These are phyloP conservation scores for Plasmodium reichenowi DNA, from an alignment of 169 alveolate species.

Conservation along the genomic window DNA sequence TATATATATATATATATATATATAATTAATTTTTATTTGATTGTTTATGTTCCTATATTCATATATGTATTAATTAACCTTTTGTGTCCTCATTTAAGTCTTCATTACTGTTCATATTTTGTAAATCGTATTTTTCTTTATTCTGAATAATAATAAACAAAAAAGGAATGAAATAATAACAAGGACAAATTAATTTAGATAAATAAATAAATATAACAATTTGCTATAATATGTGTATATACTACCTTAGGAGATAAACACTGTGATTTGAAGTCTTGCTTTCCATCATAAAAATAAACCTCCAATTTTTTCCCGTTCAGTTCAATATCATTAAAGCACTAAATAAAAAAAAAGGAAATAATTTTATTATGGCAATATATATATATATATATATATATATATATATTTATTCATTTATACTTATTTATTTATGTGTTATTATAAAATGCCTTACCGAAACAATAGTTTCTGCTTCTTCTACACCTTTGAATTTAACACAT, in stretches of 20 bases:
- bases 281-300: slow-evolving; percentile 91
- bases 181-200: background rate
- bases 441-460: slow-evolving; percentile 64
- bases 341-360: slow-evolving; percentile 61
- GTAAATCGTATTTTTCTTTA: background rate
- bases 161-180: slow-evolving; percentile 5
- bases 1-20: slow-evolving; percentile 9
- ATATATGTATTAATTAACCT: slow-evolving; percentile 17
- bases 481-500: slow-evolving; percentile 87
- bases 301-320: slow-evolving; percentile 87
- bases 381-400: background rate
- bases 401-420: background rate
- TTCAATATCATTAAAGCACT: slow-evolving; percentile 85
- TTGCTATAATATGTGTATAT: background rate
- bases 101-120: slow-evolving; percentile 11
- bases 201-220: background rate
- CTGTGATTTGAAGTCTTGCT: slow-evolving; percentile 88
- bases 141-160: slow-evolving; percentile 18
- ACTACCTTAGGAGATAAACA: slow-evolving; percentile 79
- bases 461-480: slow-evolving; percentile 88
- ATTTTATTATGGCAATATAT: slow-evolving; percentile 11
- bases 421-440: background rate
- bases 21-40: background rate
- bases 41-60: background rate
- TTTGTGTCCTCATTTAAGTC: slow-evolving; percentile 5